Conservation (phyloP, 768 basidiomycete species). For the Pulveroboletus sp. region DNA sequence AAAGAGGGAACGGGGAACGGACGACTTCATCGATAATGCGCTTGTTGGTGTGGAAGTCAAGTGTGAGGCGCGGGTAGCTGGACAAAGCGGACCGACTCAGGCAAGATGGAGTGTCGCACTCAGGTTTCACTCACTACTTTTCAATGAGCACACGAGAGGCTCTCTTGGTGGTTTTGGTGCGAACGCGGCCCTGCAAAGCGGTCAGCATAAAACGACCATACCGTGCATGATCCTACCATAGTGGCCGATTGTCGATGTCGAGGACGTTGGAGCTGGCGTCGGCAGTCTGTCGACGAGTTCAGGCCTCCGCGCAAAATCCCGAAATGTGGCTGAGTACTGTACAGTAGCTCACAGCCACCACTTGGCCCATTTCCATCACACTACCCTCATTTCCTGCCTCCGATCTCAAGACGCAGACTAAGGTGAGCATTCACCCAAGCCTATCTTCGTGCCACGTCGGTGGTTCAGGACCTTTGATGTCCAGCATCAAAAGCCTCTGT, state of each 20-base stretch:
- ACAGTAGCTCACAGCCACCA: constrained; percentile 26
- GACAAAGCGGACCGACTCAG: background rate
- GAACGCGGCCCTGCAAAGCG: constrained; percentile 82
- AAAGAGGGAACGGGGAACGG: constrained; percentile 27
- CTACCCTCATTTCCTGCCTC: background rate
- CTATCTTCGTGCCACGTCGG: background rate
- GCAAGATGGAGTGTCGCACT: too few relatives aligned
- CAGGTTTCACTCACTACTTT: constrained; percentile 74
- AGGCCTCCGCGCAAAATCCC: constrained; percentile 13
- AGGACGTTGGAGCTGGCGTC: constrained; percentile 24
- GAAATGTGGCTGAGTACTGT: constrained; percentile 27
- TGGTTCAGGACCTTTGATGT: background rate
- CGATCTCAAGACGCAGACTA: constrained; percentile 1
- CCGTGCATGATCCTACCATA: constrained; percentile 41
- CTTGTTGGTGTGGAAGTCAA: constrained; percentile 99
- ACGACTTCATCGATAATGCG: constrained; percentile 98
- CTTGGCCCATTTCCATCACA: background rate
- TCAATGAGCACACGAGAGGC: constrained; percentile 98
- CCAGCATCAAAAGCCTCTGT: background rate
- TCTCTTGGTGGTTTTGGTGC: constrained; percentile 99
- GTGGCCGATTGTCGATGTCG: constrained; percentile 28
- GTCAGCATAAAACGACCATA: constrained; percentile 13
- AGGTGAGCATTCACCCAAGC: background rate
- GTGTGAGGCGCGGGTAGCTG: constrained; percentile 97
- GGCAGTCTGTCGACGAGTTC: constrained; percentile 11